These are phyloP conservation scores for Meyerozyma guilliermondii DNA, from an alignment of 1,139 yeast genomes.

Conservation along the genomic window DNA sequence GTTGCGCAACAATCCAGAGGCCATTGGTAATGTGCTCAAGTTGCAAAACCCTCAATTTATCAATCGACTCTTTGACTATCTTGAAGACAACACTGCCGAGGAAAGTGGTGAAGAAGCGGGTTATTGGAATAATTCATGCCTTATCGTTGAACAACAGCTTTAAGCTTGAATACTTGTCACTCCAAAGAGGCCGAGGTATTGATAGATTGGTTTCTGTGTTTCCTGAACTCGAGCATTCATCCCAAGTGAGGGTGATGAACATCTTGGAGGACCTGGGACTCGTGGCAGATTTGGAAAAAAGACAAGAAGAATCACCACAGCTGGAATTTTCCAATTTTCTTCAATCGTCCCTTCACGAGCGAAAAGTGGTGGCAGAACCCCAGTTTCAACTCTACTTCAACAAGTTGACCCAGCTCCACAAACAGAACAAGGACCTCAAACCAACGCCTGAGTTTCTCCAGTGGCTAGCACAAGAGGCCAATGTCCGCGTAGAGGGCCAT, in stretches of 20 bases:
- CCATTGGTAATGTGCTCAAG: slow-evolving; percentile 32
- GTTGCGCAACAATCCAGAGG: slow-evolving; percentile 69
- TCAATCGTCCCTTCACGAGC: slow-evolving; percentile 22
- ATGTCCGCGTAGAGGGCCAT: slow-evolving; percentile 25
- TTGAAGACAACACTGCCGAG: slow-evolving; percentile 10
- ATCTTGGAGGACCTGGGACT: slow-evolving; percentile 37
- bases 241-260: slow-evolving; percentile 31
- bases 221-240: slow-evolving; percentile 22
- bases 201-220: slow-evolving; percentile 22
- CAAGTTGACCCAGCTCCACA: slow-evolving; percentile 36
- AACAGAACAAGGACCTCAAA: slow-evolving; percentile 16
- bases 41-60: slow-evolving; percentile 9
- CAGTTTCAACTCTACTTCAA: slow-evolving; percentile 41
- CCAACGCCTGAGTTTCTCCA: slow-evolving; percentile 38
- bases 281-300: slow-evolving; percentile 11
- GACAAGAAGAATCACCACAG: slow-evolving; percentile 15
- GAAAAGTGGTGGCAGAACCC: slow-evolving; percentile 22
- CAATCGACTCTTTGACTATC: slow-evolving; percentile 10
- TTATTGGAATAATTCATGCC: slow-evolving; percentile 45
- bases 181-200: slow-evolving; percentile 17
- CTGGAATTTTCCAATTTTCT: slow-evolving; percentile 24
- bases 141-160: slow-evolving; percentile 29
- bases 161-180: slow-evolving; percentile 21
- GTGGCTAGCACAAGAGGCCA: slow-evolving; percentile 60
- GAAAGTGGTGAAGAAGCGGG: slow-evolving; percentile 40